Evolutionary conservation across 306 rosid genomes (phyloP), one percentile per base, ranked within the genome.

Genomic region (Quercus alba): DNA sequence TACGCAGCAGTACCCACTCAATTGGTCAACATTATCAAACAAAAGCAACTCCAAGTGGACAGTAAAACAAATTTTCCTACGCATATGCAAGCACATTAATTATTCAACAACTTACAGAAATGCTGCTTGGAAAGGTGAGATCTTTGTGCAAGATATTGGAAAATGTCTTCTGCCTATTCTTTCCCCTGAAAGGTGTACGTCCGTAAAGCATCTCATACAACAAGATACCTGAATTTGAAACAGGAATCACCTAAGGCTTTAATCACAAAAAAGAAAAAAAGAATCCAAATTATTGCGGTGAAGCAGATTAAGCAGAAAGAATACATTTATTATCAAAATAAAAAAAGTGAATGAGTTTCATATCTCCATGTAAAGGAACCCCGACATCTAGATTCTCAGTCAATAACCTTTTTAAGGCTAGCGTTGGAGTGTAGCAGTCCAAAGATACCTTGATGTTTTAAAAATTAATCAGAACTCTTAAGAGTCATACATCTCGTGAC

Each of bases 201-300:
- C 99, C 98, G 41, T 93, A 95, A 25, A 95, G 92, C 99, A 95
- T 91, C 86, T 95, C 99, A 75, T 95, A 95, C 89, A 95, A 74
- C 84, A 95, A 85, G 76, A 93, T 86, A 80, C 99, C 99, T 95
- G 81, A 76, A 83, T 55, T 73, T 77, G 81, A 74, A 80, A 80
- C 74, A 84, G 4, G 23, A 73, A 64, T 70, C 54, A 80, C 33
- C 51, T 18, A 63, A 31, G 55, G 51, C 5, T 49, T 52, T 61
- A 46, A 75, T 10, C 6, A 73, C 9, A 51, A 73, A 58, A 15
- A 23, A 18, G 4, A 35, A 6, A 30, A 15, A 28, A 38, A 23
- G 8, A 72, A 70, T 19, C n/a, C 63, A 18, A 4, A 18, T 38
- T 41, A 11, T 20, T 10, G 26, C 20, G 2, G 77, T 73, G 46